Evolutionary conservation across 163 green algal genomes (phyloP), one percentile per base, ranked within the genome.

Genomic region (Volvox carteri): DNA sequence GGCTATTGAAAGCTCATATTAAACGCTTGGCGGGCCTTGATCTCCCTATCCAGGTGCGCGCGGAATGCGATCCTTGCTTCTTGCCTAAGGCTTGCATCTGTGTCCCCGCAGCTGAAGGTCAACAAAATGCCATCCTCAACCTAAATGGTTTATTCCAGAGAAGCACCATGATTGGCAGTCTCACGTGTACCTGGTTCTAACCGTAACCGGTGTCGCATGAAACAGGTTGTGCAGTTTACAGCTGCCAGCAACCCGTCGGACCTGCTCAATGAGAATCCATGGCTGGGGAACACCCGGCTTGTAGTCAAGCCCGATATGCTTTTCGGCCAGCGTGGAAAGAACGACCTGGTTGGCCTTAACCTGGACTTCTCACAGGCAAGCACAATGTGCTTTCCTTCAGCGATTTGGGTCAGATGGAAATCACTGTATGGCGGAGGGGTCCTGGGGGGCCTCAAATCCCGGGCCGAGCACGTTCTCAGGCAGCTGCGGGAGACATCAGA

Each of bases 261-360:
- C 42, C 50, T 92, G 68, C 58, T 95, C 7, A 87, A 62, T 68
- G 78, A 30, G 12, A 81, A 97, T 50, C 91, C 92, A 46, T 98
- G 96, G 96, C 90, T 98, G 35, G 92, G 87, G 1, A 93, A 1
- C 39, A 94, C 88, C 19, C 94, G 93, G 77, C 92, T 98, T 50
- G 96, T 99, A 28, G 97, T 99, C 8, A 99, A 99, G 89, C 97
- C 97, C 2, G 97, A 99, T 91, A 99, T 98, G 96, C 72, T 89
- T 16, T 89, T 89, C 42, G 84, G 84, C 7, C 84, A 89, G 30
- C 96, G 97, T 25, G 97, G 97, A 74, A 99, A 99, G 93, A 95
- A 98, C 74, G 97, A 99, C 91, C 93, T 99, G 50, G 96, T 99
- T 30, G 97, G 97, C 7, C 93, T 99, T 0, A 97, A 99, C 90